Evolutionary conservation across 305 asterid species (phyloP).

Genomic region (Fraxinus paxiana): DNA sequence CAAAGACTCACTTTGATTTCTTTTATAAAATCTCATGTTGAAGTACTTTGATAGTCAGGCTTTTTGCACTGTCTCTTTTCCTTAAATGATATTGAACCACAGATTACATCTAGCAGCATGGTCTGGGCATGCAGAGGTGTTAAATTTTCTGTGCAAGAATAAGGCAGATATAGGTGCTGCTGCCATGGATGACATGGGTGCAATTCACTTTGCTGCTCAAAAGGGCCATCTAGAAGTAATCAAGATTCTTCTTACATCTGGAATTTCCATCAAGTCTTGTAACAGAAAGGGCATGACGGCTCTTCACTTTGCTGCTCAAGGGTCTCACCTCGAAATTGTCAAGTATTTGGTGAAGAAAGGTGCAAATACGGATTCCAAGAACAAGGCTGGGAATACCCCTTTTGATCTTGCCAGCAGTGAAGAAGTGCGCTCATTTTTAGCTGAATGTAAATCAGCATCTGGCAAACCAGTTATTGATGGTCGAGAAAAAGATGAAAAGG

Average conservation of each 20-base stretch:
- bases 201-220: conserved; percentile 91
- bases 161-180: conserved; percentile 87
- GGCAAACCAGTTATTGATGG: conserved; percentile 20
- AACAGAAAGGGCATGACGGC: conserved; percentile 91
- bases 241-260: conserved; percentile 52
- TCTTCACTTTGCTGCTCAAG: conserved; percentile 91
- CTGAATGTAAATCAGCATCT: conserved; percentile 38
- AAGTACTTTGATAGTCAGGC: not conserved
- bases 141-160: conserved; percentile 70
- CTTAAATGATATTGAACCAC: conserved; percentile 34
- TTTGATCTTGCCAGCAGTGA: conserved; percentile 69
- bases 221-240: conserved; percentile 80
- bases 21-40: not conserved
- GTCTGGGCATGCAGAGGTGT: conserved; percentile 79
- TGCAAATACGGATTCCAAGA: conserved; percentile 48
- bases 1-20: not conserved
- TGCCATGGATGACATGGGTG: conserved; percentile 98
- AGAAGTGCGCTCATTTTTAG: conserved; percentile 49
- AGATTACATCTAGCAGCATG: conserved; percentile 96
- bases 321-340: conserved; percentile 66
- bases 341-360: conserved; percentile 78
- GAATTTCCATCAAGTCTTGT: conserved; percentile 62
- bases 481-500: conserved; percentile 34
- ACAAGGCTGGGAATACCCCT: conserved; percentile 75
- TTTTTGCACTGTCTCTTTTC: conserved; percentile 25